A percentile compares a stretch with the other conserved stretches of the same genome.
These are phyloP conservation scores for Sclerotinia nivalis DNA, from an alignment of 2,329 filamentous ascomycete species.

Conservation along the genomic window DNA sequence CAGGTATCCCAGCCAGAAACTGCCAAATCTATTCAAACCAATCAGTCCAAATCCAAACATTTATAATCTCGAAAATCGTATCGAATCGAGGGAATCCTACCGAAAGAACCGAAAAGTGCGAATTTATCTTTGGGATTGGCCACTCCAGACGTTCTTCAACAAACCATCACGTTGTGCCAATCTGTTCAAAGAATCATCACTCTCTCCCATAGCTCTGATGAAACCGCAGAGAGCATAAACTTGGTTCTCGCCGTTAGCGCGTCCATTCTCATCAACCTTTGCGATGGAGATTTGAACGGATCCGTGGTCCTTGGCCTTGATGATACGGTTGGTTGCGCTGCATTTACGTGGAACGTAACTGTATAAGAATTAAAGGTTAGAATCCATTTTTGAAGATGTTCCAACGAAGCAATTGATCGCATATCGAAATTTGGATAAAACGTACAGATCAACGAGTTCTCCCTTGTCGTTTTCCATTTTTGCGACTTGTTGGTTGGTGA, in stretches of 20 bases:
- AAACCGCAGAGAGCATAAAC: slow-evolving; percentile 97
- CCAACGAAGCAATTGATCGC: neutral
- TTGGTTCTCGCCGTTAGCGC: slow-evolving; percentile 92
- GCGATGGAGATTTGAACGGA: slow-evolving; percentile 95
- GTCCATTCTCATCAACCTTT: slow-evolving; percentile 99
- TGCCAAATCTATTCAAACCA: slow-evolving; percentile 23
- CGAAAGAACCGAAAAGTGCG: slow-evolving; percentile 36
- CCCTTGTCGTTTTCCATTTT: slow-evolving; percentile 99
- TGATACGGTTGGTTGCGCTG: slow-evolving; percentile 98
- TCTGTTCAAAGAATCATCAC: slow-evolving; percentile 94
- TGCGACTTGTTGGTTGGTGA: slow-evolving; percentile 44
- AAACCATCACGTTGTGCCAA: slow-evolving; percentile 94
- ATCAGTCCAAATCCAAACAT: slow-evolving; percentile 11
- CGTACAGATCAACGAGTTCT: slow-evolving; percentile 98
- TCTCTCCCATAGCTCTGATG: slow-evolving; percentile 96
- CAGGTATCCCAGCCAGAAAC: slow-evolving; percentile 20
- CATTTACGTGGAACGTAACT: slow-evolving; percentile 99
- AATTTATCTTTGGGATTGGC: slow-evolving; percentile 42
- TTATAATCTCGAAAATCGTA: neutral
- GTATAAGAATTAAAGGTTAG: slow-evolving; percentile 30
- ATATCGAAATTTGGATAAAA: slow-evolving; percentile 33
- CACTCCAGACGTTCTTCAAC: slow-evolving; percentile 96
- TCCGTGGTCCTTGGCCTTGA: slow-evolving; percentile 99
- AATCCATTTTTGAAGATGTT: slow-evolving; percentile 7
- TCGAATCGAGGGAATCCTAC: slow-evolving; percentile 29